phyloP scores from a whole-genome alignment of 2,329 filamentous ascomycete genomes.

The Sclerotinia subarctica region DNA sequence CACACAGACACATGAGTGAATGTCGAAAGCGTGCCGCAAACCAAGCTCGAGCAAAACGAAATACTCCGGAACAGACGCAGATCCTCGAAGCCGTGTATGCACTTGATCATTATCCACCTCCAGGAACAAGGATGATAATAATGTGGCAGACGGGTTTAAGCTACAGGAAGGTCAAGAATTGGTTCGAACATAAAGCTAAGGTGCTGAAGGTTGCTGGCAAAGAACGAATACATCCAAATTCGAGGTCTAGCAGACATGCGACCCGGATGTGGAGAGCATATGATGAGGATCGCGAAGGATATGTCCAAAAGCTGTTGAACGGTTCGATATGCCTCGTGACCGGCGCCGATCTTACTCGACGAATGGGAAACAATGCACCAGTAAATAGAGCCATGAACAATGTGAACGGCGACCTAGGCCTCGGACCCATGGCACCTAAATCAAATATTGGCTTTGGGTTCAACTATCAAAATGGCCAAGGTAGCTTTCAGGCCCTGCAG shows the following conservation, averaged over 20 bases:
- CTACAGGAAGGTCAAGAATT: background rate
- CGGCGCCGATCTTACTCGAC: background rate
- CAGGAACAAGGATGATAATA: background rate
- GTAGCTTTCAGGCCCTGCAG: background rate
- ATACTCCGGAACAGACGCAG: background rate
- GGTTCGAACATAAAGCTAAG: slow-evolving; percentile 6
- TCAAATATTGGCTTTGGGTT: background rate
- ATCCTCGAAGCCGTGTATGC: background rate
- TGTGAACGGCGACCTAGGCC: background rate
- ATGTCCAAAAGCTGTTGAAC: background rate
- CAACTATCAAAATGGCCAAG: background rate
- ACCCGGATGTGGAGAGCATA: slow-evolving; percentile 5
- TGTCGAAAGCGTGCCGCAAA: background rate
- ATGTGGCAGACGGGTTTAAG: background rate
- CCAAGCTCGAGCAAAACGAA: background rate
- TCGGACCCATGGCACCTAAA: background rate
- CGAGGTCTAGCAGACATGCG: background rate
- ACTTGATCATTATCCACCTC: background rate
- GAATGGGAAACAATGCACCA: background rate
- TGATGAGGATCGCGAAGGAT: background rate
- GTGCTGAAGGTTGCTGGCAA: background rate
- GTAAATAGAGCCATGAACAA: background rate
- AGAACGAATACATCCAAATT: accelerated
- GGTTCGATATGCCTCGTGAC: background rate
- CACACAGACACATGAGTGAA: slow-evolving; percentile 3